Percentiles rank a stretch among this genome's conserved stretches.
Evolutionary conservation across 805 yeast species (phyloP).

Genomic region (Starmerella tilneyi): DNA sequence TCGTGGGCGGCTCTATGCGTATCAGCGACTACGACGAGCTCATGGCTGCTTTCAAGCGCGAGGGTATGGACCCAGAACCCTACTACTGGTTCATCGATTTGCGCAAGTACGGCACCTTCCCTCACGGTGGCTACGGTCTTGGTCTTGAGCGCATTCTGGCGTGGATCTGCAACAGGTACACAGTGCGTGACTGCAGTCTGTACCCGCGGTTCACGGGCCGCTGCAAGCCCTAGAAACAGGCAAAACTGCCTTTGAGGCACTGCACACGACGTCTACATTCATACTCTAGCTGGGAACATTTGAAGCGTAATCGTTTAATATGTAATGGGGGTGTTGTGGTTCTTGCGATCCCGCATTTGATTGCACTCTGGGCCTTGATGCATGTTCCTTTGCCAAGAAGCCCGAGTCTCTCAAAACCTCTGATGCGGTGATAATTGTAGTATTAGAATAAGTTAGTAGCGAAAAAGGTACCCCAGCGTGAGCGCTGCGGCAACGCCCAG

Average conservation of each 20-base stretch:
- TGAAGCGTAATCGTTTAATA: no score
- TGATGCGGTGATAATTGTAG: no score
- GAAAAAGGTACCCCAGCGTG: slow-evolving; percentile 4
- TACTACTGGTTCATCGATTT: slow-evolving; percentile 96
- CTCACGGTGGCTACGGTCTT: slow-evolving; percentile 98
- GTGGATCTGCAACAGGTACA: slow-evolving; percentile 94
- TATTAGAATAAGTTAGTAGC: no score
- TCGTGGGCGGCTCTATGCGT: slow-evolving; percentile 99
- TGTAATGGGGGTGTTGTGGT: no score
- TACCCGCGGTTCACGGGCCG: slow-evolving; percentile 98
- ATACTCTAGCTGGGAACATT: no score
- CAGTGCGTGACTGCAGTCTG: slow-evolving; percentile 95
- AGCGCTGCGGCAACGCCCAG: slow-evolving; percentile 8
- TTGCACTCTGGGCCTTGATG: no score
- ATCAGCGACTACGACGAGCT: slow-evolving; percentile 71
- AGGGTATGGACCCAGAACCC: slow-evolving; percentile 65
- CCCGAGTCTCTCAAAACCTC: background rate
- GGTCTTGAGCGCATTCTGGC: slow-evolving; percentile 98
- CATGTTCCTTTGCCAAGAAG: no score
- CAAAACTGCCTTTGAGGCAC: background rate
- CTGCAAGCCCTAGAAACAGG: slow-evolving; percentile 65
- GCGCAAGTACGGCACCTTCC: slow-evolving; percentile 93
- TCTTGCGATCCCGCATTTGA: no score
- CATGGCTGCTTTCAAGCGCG: slow-evolving; percentile 84
- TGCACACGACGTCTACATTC: no score